Evolutionary conservation across 768 basidiomycete species (phyloP).

Genomic region (Collybia mongolica): DNA sequence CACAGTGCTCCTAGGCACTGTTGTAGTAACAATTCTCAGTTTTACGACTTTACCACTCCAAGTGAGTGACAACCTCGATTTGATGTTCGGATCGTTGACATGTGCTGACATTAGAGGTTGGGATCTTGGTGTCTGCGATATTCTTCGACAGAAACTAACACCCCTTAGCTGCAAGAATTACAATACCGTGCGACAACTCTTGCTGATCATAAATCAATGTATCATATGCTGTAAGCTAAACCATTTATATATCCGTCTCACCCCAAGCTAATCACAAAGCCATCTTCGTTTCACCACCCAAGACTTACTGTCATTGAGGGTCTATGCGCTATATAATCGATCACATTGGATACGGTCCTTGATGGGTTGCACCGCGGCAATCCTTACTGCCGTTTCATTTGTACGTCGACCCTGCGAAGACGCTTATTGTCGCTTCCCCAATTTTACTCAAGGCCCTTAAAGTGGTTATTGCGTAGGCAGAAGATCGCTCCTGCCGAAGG

Average conservation of each 20-base stretch:
- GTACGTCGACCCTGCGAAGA: background rate
- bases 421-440: too few relatives aligned
- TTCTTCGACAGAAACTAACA: too few relatives aligned
- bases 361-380: background rate
- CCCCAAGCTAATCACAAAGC: background rate
- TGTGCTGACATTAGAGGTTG: too few relatives aligned
- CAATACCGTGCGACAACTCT: too few relatives aligned
- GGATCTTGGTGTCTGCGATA: too few relatives aligned
- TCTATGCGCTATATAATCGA: background rate
- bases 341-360: background rate
- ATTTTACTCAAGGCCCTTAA: background rate
- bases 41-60: too few relatives aligned
- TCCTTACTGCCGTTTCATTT: background rate
- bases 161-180: too few relatives aligned
- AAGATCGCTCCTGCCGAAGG: conserved; percentile 2
- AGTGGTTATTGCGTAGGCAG: background rate
- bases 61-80: too few relatives aligned
- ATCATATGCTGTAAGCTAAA: conserved; percentile 1
- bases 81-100: too few relatives aligned
- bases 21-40: too few relatives aligned
- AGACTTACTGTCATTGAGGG: background rate
- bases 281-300: too few relatives aligned
- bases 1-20: background rate
- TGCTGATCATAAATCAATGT: background rate
- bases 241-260: background rate